Percentiles rank a stretch among this genome's conserved stretches.
Conservation (phyloP, 1,284 basidiomycete species). For the Malassezia equina region DNA sequence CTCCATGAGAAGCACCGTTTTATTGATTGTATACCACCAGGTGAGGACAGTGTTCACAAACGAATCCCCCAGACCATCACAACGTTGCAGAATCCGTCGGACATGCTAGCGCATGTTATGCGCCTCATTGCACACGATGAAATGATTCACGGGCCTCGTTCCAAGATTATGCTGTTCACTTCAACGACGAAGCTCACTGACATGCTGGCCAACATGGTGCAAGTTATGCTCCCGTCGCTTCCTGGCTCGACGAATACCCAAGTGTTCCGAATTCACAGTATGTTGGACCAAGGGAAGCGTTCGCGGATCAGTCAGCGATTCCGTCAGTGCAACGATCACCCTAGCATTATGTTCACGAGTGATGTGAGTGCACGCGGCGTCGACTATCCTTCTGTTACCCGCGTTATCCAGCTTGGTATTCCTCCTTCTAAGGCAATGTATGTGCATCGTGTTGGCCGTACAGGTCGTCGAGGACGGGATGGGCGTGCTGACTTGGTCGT, state of each 20-base stretch:
- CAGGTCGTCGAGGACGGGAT: constrained; percentile 63
- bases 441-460: constrained; percentile 81
- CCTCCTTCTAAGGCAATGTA: constrained; percentile 68
- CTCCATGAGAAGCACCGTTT: constrained; percentile 57
- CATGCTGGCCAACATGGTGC: constrained; percentile 57
- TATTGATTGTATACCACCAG: constrained; percentile 55
- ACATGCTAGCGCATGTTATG: constrained; percentile 70
- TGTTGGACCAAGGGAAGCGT: constrained; percentile 60
- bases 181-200: constrained; percentile 78
- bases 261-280: constrained; percentile 74
- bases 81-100: constrained; percentile 57
- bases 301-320: constrained; percentile 61
- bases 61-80: constrained; percentile 79
- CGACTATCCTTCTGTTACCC: constrained; percentile 63
- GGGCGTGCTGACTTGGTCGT: constrained; percentile 81
- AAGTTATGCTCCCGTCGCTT: constrained; percentile 14
- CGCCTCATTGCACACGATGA: constrained; percentile 83
- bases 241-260: constrained; percentile 19
- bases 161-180: constrained; percentile 78
- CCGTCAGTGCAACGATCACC: constrained; percentile 55
- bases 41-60: constrained; percentile 59
- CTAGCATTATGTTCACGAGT: constrained; percentile 50
- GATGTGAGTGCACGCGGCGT: constrained; percentile 51
- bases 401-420: constrained; percentile 83
- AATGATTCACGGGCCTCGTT: constrained; percentile 59